Base-by-base conservation (phyloP, 148 eudicot species). In the Fallopia convolvulus region DNA sequence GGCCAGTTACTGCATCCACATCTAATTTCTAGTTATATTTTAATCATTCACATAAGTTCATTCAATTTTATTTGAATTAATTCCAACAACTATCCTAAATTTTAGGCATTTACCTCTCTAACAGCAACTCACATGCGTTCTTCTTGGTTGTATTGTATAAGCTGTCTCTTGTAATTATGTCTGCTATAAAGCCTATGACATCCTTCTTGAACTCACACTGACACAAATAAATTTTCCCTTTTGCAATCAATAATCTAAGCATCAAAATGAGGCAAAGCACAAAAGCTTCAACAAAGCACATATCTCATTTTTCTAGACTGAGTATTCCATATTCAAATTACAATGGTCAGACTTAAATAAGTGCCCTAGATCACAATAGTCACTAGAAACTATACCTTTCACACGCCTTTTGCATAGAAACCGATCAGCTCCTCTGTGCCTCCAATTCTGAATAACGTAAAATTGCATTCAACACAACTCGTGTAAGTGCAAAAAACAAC, bases 241-340 rank as follows among this genome's bases (percentile, higher is more conserved):
- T 65, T 32, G 17, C 70, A 30, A 3, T 8, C 7, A 65, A 17
- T 32, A 12, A 30, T 65, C 32, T 32, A 65, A 30, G 13, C 36
- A 30, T 14, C 39, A 65, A 30, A 32, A 32, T 30, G 70, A 32
- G 40, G 26, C 5, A 26, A 12, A 65, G 14, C 15, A 65, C 18
- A 65, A 30, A 65, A 65, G 41, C 72, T 68, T 33, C 72, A 36
- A 26, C 33, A 61, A 61, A 61, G 68, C 13, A 26, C 68, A 61
- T 18, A 9, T 6, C 21, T 55, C 8, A 53, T 61, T 61, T 61
- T 26, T 11, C 68, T 55, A 55, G 61, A 18, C 20, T 55, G 23
- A 7, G 9, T 18, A 55, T 18, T 55, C 23, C 61, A 61, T 61
- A 23, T 23, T 61, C 15, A 13, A 61, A 61, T 61, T 23, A 23